phyloP scores from a whole-genome alignment of 2,329 filamentous ascomycete genomes.

The Penicillium hesseltinei region DNA sequence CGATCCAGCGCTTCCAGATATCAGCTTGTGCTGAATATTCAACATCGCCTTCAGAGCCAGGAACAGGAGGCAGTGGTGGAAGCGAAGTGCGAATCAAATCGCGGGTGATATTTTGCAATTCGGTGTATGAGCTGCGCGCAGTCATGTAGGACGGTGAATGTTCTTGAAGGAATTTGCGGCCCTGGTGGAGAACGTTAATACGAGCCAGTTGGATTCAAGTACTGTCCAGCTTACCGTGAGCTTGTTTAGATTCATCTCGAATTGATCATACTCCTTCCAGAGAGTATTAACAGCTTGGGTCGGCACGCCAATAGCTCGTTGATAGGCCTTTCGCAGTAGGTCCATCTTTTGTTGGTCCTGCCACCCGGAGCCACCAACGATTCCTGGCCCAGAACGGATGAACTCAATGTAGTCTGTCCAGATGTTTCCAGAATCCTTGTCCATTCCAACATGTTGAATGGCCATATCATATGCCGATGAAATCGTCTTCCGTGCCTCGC shows the following conservation, averaged over 20 bases:
- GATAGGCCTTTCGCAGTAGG: constrained; percentile 83
- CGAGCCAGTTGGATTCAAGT: background rate
- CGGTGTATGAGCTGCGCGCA: constrained; percentile 83
- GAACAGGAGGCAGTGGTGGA: constrained; percentile 75
- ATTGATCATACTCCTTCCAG: constrained; percentile 98
- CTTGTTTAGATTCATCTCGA: constrained; percentile 92
- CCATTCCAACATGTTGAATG: constrained; percentile 82
- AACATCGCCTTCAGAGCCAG: constrained; percentile 80
- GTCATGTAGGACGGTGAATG: constrained; percentile 94
- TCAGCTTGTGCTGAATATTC: constrained; percentile 82
- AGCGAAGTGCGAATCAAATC: constrained; percentile 74
- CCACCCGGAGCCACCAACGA: constrained; percentile 82
- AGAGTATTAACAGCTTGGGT: constrained; percentile 77
- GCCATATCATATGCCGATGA: constrained; percentile 90
- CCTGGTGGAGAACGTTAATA: constrained; percentile 50
- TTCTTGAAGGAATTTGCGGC: constrained; percentile 91
- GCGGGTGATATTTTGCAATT: constrained; percentile 82
- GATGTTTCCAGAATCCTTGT: constrained; percentile 82
- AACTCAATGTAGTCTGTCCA: constrained; percentile 97
- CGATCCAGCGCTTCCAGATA: constrained; percentile 90
- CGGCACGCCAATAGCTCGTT: constrained; percentile 82
- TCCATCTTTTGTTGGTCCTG: constrained; percentile 99
- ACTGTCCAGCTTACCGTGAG: constrained; percentile 61
- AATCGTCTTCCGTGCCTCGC: constrained; percentile 73
- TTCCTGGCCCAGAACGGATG: constrained; percentile 81